Base-by-base conservation (phyloP, 1,284 basidiomycete genomes). In the Leccinum pallidistipes region DNA sequence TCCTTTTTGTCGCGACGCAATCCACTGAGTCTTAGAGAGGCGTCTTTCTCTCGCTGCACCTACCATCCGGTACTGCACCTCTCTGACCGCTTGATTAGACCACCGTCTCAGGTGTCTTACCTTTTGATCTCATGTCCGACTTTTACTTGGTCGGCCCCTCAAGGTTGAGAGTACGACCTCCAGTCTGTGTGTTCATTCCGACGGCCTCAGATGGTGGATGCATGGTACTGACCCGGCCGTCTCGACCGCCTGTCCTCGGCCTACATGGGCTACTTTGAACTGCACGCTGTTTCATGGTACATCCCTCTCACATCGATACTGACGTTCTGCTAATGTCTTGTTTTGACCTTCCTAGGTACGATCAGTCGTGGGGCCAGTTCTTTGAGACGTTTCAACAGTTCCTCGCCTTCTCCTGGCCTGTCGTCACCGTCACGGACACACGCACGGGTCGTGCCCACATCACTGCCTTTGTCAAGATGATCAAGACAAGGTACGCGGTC, bases 311-410 rank as follows among this genome's bases (percentile, higher is more conserved):
- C 32, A 21, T 31, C n/a, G 12, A 18, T 7, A 29, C 10, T 31
- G 14, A 34, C 31, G 18, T 43, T 60, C 60, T 38, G 60, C 59
- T 63, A 31, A 65, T 62, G 27, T 32, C 57, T 60, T 24, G 5
- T 45, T 51, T 61, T 8, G 32, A 36, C 24, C 40, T 7, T 36
- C 59, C 1, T 40, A 91, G 90, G 89, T 89, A 88, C 66, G 88
- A 94, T 64, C 85, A 87, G 60, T 86, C 90, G 50, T 95, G 92
- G 91, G 89, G 90, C 3, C 85, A 88, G 56, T 81, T 91, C 61
- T 94, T 95, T 76, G 83, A 86, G 55, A 85, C 89, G 0, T 94
- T 94, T 73, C 88, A 91, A 62, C 87, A 86, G 47, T 95, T 95
- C 73, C 81, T 95, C 45, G 82, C 85, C 9, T 94, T 94, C 71